These are phyloP conservation scores for Musa acuminata DNA, from an alignment of 176 grass and related monocot species.

Conservation along the genomic window DNA sequence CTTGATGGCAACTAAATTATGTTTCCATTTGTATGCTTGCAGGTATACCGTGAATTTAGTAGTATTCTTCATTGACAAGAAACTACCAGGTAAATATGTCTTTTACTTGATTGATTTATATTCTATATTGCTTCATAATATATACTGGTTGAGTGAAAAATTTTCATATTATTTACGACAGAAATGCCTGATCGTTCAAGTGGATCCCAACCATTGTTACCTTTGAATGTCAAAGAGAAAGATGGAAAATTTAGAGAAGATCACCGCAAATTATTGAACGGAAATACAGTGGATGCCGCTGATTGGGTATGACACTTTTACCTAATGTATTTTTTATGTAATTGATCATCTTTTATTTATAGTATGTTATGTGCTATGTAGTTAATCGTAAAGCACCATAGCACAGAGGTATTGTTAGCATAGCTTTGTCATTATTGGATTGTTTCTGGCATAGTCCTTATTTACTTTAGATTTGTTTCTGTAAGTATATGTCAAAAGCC, in stretches of 20 bases:
- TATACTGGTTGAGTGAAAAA: not conserved
- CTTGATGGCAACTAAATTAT: conserved; percentile 2
- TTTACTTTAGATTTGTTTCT: too few species aligned
- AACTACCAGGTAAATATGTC: conserved; percentile 59
- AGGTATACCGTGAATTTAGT: conserved; percentile 98
- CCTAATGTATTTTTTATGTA: not conserved
- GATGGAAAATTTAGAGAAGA: conserved; percentile 59
- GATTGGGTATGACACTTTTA: conserved; percentile 56
- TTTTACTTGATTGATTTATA: conserved; percentile 3
- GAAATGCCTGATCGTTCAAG: conserved; percentile 81
- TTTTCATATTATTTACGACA: conserved; percentile 22
- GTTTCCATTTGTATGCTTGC: not conserved
- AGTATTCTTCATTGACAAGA: conserved; percentile 85
- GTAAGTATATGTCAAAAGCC: too few species aligned
- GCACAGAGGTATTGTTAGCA: too few species aligned
- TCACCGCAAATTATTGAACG: conserved; percentile 68
- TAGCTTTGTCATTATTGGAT: too few species aligned
- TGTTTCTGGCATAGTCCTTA: too few species aligned
- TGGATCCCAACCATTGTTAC: conserved; percentile 45
- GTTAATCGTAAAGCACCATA: too few species aligned
- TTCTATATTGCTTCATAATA: not conserved
- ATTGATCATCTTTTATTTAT: not conserved
- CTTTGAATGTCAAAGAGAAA: conserved; percentile 61
- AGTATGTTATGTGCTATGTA: too few species aligned
- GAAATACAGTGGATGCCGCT: conserved; percentile 62